Conservation (phyloP, 306 rosid genomes). For the Citrullus amarus region DNA sequence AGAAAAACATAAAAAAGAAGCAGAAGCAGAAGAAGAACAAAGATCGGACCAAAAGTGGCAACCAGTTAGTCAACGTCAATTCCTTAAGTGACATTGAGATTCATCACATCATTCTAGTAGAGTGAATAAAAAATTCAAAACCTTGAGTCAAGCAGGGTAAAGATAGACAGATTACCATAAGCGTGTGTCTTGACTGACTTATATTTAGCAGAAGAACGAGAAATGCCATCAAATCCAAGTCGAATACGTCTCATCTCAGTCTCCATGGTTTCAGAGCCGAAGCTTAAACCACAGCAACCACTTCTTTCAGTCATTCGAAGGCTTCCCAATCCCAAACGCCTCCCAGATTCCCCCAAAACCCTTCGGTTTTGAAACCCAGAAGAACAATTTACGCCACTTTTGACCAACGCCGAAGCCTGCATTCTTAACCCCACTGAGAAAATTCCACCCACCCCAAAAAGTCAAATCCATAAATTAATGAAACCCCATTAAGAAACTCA, state of each 20-base stretch:
- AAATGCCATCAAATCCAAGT: constrained; percentile 29
- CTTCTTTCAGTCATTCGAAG: constrained; percentile 31
- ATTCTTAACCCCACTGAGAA: constrained; percentile 21
- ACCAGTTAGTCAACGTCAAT: neutral
- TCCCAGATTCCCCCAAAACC: constrained; percentile 24
- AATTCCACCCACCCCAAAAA: constrained; percentile 12
- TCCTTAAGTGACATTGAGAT: neutral
- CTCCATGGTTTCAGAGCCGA: constrained; percentile 36
- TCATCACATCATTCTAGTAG: neutral
- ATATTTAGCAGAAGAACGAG: constrained; percentile 37
- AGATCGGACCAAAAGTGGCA: neutral
- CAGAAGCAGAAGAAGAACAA: neutral
- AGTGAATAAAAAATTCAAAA: neutral
- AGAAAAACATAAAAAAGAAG: neutral
- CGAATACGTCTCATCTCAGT: constrained; percentile 32
- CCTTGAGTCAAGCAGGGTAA: neutral
- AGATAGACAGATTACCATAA: constrained; percentile 35
- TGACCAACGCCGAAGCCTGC: constrained; percentile 51
- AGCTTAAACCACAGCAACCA: constrained; percentile 37
- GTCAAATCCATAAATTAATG: constrained; percentile 17
- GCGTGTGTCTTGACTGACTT: constrained; percentile 49
- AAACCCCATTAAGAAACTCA: neutral
- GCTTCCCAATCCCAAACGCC: constrained; percentile 22
- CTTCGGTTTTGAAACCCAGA: constrained; percentile 36
- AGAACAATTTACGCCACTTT: constrained; percentile 20